phyloP scores from a whole-genome alignment of 2,329 filamentous ascomycete genomes.

The Beauveria scarabaeidicola region DNA sequence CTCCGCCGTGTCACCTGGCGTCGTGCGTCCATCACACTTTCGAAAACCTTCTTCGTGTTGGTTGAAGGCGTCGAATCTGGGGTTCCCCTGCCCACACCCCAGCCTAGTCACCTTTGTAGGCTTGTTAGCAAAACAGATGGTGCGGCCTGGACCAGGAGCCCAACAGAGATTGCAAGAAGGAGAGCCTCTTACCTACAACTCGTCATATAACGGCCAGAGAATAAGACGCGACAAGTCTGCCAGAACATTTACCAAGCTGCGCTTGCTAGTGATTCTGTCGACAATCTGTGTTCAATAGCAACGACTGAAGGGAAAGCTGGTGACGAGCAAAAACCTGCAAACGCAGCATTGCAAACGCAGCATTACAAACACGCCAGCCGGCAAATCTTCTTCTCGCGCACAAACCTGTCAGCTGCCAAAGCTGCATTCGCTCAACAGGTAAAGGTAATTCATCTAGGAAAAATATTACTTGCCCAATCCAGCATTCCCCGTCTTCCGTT shows the following conservation, averaged over 20 bases:
- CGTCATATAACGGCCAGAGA: neutral
- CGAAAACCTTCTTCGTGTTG: neutral
- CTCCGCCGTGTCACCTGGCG: neutral
- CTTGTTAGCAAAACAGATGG: neutral
- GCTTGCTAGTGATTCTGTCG: neutral
- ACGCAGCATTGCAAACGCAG: neutral
- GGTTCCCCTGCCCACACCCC: conserved; percentile 4
- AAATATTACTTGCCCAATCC: neutral
- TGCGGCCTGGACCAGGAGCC: neutral
- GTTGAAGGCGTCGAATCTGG: conserved; percentile 3
- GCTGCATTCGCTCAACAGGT: neutral
- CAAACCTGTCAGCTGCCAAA: neutral
- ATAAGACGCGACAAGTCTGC: neutral
- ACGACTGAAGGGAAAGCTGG: neutral
- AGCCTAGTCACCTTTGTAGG: neutral
- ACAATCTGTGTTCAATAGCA: neutral
- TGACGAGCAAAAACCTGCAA: neutral
- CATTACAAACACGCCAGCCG: neutral
- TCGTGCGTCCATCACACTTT: neutral
- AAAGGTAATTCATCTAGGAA: neutral
- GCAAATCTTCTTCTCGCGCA: neutral
- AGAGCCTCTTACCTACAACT: neutral
- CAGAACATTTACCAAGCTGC: neutral
- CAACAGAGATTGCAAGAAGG: neutral
- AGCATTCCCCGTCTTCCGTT: neutral